Conservation (phyloP, 2,329 filamentous ascomycete genomes). For the Phaeosphaeria sp. region DNA sequence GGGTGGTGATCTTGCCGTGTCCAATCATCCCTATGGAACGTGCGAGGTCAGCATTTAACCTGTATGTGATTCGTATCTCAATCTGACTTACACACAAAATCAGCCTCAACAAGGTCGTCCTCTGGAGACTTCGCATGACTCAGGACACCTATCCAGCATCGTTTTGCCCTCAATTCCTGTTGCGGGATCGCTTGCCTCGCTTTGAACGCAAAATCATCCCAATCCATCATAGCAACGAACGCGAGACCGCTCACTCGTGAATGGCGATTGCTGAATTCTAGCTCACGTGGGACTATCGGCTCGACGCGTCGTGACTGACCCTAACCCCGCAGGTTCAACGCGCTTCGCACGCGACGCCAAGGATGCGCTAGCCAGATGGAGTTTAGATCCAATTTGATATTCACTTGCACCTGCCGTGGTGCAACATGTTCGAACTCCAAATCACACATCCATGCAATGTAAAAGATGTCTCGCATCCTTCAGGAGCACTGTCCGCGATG, state of each 20-base stretch:
- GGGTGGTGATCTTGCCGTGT: conserved; percentile 23
- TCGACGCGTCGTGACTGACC: too few relatives aligned
- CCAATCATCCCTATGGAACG: background rate
- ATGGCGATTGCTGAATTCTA: background rate
- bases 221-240: conserved; percentile 20
- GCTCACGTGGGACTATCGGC: background rate
- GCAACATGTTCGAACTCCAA: too few relatives aligned
- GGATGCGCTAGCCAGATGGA: too few relatives aligned
- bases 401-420: background rate
- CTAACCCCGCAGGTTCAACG: background rate
- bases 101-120: conserved; percentile 17
- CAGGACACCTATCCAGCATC: conserved; percentile 47
- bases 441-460: background rate
- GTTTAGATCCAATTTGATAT: too few relatives aligned
- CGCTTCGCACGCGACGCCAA: too few relatives aligned
- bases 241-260: background rate
- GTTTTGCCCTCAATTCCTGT: conserved; percentile 23
- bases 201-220: conserved; percentile 27
- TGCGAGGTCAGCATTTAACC: background rate
- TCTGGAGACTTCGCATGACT: conserved; percentile 20
- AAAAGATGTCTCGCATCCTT: background rate
- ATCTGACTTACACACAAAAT: conserved; percentile 48
- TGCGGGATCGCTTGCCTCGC: conserved; percentile 23
- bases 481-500: background rate
- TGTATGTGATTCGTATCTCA: conserved; percentile 18